Base-by-base conservation (phyloP, 768 basidiomycete species). In the Xerocomellus intermedius region DNA sequence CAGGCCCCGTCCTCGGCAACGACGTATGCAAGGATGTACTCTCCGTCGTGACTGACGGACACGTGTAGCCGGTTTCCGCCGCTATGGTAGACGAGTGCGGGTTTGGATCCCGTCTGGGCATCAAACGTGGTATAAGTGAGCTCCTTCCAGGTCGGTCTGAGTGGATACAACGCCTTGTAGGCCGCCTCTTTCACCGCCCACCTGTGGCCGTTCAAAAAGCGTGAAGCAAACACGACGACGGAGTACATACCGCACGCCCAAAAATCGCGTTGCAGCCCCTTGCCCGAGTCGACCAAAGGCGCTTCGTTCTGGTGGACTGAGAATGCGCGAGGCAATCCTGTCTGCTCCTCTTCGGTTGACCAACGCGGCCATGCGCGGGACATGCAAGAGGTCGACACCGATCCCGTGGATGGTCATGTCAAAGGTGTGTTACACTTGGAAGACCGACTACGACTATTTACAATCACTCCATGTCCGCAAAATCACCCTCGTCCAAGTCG, bases 401-500 rank as follows among this genome's bases (percentile, higher is more conserved):
- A 91, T 77, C 30, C 91, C 91, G 53, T 89, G 72, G 60, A 92
- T 79, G 59, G 75, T 64, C 87, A 86, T 86, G 48, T 19, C 6
- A 21, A 48, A 48, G 17, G 1, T 12, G 28, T n/a, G 9, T 43
- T 50, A 46, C 37, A 52, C 26, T 19, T 22, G 21, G 3, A 33
- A 33, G 5, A 5, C 53, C 49, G 6, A 50, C 32, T 24, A 32
- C n/a, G 8, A 48, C n/a, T 30, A 42, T 21, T 17, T 12, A 19
- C 41, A 49, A 43, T 67, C 66, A 89, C 64, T 87, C 86, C 76
- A 86, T 73, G 56, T 87, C 88, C 56, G 82, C 80, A 71, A 95
- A 95, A 70, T 95, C 93, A 8, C 94, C 93, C 57, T 91, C 91
- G 67, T 98, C 96, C 71, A 98, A 77, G 71, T 98, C 94, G 68